These are phyloP conservation scores for Brassica nigra DNA, from an alignment of 345 rosid species.

Conservation along the genomic window DNA sequence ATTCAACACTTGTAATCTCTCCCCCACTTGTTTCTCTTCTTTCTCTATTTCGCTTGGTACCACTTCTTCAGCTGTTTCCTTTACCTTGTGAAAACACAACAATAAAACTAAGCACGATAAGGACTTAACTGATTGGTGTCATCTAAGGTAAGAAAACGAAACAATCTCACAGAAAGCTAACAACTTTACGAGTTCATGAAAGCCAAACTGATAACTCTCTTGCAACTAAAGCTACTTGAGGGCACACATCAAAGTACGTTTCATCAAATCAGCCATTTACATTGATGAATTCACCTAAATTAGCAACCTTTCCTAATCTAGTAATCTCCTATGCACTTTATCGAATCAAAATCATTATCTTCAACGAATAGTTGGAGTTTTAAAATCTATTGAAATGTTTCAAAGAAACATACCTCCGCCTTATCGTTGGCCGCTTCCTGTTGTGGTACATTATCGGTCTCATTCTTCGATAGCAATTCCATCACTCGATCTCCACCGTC, in stretches of 20 bases:
- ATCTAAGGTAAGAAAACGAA: background rate
- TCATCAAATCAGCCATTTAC: background rate
- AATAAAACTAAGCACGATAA: background rate
- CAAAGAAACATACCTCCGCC: background rate
- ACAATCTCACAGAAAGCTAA: constrained; percentile 11
- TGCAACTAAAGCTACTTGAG: background rate
- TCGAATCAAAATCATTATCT: background rate
- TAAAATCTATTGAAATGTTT: background rate
- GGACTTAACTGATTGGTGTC: background rate
- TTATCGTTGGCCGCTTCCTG: constrained; percentile 32
- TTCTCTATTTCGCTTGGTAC: constrained; percentile 49
- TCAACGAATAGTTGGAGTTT: background rate
- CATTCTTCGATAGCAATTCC: constrained; percentile 23
- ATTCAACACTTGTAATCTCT: constrained; percentile 67
- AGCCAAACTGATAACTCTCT: background rate
- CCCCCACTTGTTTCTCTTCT: constrained; percentile 69
- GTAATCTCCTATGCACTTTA: background rate
- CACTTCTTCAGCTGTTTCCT: constrained; percentile 39
- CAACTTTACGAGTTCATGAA: background rate
- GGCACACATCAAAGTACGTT: background rate
- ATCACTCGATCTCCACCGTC: constrained; percentile 34
- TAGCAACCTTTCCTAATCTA: background rate
- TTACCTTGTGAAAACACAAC: constrained; percentile 31
- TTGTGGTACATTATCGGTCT: constrained; percentile 7
- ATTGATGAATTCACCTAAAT: constrained; percentile 22